Base-by-base conservation (phyloP, 768 basidiomycete species). In the Phaeolepiota aurea region DNA sequence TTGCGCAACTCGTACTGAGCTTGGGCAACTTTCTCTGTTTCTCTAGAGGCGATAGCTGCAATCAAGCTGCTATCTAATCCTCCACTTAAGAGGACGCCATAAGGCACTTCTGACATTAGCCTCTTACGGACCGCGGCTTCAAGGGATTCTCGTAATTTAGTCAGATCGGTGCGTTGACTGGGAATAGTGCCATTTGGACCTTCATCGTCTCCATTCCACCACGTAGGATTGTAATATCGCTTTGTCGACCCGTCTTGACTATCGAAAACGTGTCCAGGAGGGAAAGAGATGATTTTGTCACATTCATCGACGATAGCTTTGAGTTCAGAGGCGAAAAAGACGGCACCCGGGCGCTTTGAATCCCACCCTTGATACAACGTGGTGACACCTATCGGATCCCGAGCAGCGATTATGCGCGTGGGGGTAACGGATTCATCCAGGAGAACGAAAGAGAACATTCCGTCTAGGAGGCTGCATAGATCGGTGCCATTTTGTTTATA, bases 371-470 rank as follows among this genome's bases (percentile, higher is more conserved):
- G 92, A 63, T 98, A 99, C 5, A 99, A 71, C n/a, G 96, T 97
- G 38, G 96, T 98, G 58, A 98, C 90, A 16, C 96, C 96, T 54
- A 99, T 82, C 18, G 96, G 92, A 57, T 99, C 96, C 25, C 96
- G 87, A 3, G 92, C 91, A 44, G 93, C 96, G 53, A 99, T 91
- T 46, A 99, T 69, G 41, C 94, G 79, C 16, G 90, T 72, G 5
- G 94, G 94, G 0, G 84, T 69, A 44, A 87, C 83, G 10, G 90
- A 87, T 56, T 93, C 90, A 64, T 99, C 96, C 44, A 98, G 71
- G 33, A 98, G 76, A 47, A 97, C 86, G 55, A 98, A 99, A 1
- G 94, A 92, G 68, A 99, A 99, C 89, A 99, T 94, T 48, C 96
- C 96, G 56, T 99, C 96, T 44, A 99, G 82, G 55, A 77, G 69